Conservation (phyloP, 768 basidiomycete species). For the Lyophyllum decastes region DNA sequence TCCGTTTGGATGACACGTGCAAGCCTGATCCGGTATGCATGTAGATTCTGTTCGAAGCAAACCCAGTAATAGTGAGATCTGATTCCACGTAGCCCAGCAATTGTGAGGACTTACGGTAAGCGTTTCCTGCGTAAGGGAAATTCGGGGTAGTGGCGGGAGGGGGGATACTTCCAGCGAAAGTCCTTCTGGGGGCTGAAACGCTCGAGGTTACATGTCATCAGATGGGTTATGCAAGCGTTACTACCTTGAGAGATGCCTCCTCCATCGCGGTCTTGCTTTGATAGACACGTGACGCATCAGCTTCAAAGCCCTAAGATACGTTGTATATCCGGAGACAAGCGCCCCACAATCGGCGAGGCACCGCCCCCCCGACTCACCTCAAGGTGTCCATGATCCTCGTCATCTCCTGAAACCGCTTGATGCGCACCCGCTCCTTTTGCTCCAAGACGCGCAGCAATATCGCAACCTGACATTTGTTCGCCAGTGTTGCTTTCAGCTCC, state of each 20-base stretch:
- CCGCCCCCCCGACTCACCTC: constrained; percentile 16
- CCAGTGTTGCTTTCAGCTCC: constrained; percentile 7
- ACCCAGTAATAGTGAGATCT: neutral
- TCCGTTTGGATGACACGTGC: constrained; percentile 7
- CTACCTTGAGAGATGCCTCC: neutral
- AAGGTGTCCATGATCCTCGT: constrained; percentile 16
- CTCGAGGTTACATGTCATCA: neutral
- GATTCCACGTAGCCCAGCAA: neutral
- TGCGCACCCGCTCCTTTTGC: constrained; percentile 24
- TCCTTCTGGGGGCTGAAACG: neutral
- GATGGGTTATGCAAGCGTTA: neutral
- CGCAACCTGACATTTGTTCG: constrained; percentile 15
- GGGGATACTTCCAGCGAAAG: neutral
- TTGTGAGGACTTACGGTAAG: constrained; percentile 28
- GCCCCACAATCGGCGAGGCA: neutral
- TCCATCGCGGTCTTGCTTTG: neutral
- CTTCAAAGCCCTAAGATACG: neutral
- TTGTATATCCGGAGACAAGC: neutral
- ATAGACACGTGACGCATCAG: neutral
- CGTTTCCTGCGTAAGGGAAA: constrained; percentile 16
- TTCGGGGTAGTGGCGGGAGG: neutral
- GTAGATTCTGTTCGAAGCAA: constrained; percentile 17
- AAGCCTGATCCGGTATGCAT: constrained; percentile 22
- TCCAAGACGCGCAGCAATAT: constrained; percentile 25
- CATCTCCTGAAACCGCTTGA: constrained; percentile 25